phyloP scores from a whole-genome alignment of 1,139 yeast genomes.

The Geotrichum cucujoidarum region DNA sequence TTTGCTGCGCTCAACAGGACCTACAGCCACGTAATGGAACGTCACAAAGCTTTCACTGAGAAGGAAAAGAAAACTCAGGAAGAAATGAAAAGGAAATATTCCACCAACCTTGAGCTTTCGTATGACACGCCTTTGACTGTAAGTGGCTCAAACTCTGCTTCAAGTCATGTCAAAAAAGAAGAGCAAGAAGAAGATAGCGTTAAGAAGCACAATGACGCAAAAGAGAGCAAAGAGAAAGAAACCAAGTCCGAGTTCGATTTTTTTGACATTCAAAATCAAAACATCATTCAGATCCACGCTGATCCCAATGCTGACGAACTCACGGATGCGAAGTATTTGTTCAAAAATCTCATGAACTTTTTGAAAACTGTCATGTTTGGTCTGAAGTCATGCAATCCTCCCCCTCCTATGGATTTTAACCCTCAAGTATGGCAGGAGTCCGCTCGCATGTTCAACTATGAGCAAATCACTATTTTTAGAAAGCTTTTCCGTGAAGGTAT shows the following conservation, averaged over 20 bases:
- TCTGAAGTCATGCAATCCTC: slow-evolving; percentile 83
- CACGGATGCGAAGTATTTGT: slow-evolving; percentile 82
- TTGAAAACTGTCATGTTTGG: slow-evolving; percentile 88
- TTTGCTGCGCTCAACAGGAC: slow-evolving; percentile 71
- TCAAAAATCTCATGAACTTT: slow-evolving; percentile 85
- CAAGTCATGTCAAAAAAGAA: slow-evolving; percentile 1
- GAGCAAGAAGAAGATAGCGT: slow-evolving; percentile 21
- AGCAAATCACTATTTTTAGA: slow-evolving; percentile 74
- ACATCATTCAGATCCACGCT: slow-evolving; percentile 47
- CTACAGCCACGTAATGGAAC: slow-evolving; percentile 59
- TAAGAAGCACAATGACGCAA: slow-evolving; percentile 11
- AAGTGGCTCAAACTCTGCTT: not conserved
- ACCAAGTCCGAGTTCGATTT: slow-evolving; percentile 40
- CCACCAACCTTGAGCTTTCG: slow-evolving; percentile 17
- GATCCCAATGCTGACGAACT: slow-evolving; percentile 54
- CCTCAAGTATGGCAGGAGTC: slow-evolving; percentile 81
- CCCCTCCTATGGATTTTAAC: slow-evolving; percentile 64
- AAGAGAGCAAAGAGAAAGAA: slow-evolving; percentile 21
- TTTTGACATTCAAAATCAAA: slow-evolving; percentile 44
- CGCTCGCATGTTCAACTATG: slow-evolving; percentile 75
- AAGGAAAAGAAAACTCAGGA: slow-evolving; percentile 21
- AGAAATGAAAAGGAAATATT: slow-evolving; percentile 17
- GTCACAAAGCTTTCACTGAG: slow-evolving; percentile 41
- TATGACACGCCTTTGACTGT: slow-evolving; percentile 12
- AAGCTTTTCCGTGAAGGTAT: slow-evolving; percentile 81